Base-by-base conservation (phyloP, 352 stramenopile species). In the Phytophthora quininea region DNA sequence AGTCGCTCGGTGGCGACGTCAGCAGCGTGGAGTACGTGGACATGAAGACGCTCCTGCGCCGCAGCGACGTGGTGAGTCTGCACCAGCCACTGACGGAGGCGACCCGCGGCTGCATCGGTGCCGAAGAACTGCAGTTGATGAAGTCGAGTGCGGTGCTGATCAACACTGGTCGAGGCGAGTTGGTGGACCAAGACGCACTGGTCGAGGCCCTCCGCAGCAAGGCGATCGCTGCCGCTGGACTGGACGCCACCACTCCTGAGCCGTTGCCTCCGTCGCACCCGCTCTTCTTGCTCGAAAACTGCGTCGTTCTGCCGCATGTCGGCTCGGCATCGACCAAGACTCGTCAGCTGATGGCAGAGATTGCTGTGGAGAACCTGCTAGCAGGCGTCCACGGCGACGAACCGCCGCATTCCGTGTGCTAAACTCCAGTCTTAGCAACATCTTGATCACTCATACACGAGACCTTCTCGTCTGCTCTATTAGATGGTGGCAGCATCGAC, bases 171-270 rank as follows among this genome's bases (percentile, higher is more conserved):
- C 81, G 94, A 43, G 94, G 94, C 42, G 91, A 95, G 29, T 80
- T 98, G 49, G 84, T 98, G 38, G 88, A 98, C 65, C 93, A 97
- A 59, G 82, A 93, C 30, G 85, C 86, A 31, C 77, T 95, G 3
- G 54, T 79, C 19, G 19, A 80, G 2, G 84, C 81, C 4, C 70
- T 95, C 1, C 43, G 42, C 4, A 73, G 57, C 7, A 72, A 83
- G 30, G 15, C 60, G 35, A 88, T 94, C 51, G 82, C 80, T 11
- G 79, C 72, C 7, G 86, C 84, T 6, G 84, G 73, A 31, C 73
- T 98, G 32, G 92, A 98, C 64, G 93, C 96, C 24, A 97, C 92
- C 14, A 84, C 79, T 32, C 92, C 92, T 6, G 94, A 98, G 81
- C 94, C 94, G n/a, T 76, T 98, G 42, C 79, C 89, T 10, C 66